Percentiles rank a stretch among this genome's conserved stretches.
Evolutionary conservation across 768 basidiomycete species (phyloP).

Genomic region (Rhizopogon vesiculosus): DNA sequence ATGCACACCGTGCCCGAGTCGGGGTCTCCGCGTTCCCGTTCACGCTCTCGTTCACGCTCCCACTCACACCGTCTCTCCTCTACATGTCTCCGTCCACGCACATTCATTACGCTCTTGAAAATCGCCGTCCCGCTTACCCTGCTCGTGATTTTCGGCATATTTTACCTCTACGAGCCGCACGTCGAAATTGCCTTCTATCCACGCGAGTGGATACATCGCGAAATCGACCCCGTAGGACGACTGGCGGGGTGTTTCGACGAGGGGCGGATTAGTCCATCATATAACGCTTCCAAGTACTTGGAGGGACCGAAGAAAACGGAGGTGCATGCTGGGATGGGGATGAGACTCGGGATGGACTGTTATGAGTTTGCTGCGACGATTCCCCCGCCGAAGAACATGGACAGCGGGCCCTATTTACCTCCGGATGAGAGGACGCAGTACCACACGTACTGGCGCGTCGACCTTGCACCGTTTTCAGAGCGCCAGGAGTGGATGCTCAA

Average conservation of each 20-base stretch:
- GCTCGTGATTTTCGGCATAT: conserved; percentile 39
- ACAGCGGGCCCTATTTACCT: conserved; percentile 7
- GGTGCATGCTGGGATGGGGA: conserved; percentile 74
- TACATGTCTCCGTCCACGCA: conserved; percentile 30
- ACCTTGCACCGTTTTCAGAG: conserved; percentile 74
- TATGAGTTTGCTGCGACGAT: conserved; percentile 91
- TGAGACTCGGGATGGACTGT: conserved; percentile 83
- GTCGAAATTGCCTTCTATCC: conserved; percentile 80
- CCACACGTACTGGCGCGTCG: conserved; percentile 94
- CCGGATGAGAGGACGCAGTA: conserved; percentile 54
- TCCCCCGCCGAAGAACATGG: conserved; percentile 22
- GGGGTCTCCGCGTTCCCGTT: conserved; percentile 20
- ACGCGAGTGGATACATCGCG: conserved; percentile 66
- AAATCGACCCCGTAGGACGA: conserved; percentile 62
- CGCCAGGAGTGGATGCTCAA: conserved; percentile 91
- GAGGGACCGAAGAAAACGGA: conserved; percentile 63
- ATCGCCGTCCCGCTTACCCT: conserved; percentile 33
- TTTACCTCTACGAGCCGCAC: conserved; percentile 75
- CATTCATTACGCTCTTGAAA: conserved; percentile 37
- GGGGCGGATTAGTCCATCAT: conserved; percentile 51
- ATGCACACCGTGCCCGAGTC: conserved; percentile 37
- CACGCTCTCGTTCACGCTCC: conserved; percentile 23
- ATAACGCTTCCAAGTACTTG: conserved; percentile 63
- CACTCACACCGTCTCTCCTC: conserved; percentile 13
- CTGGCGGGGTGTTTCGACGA: conserved; percentile 74